These are phyloP conservation scores for Saussurea involucrata DNA, from an alignment of 129 eudicot genomes.

Conservation along the genomic window DNA sequence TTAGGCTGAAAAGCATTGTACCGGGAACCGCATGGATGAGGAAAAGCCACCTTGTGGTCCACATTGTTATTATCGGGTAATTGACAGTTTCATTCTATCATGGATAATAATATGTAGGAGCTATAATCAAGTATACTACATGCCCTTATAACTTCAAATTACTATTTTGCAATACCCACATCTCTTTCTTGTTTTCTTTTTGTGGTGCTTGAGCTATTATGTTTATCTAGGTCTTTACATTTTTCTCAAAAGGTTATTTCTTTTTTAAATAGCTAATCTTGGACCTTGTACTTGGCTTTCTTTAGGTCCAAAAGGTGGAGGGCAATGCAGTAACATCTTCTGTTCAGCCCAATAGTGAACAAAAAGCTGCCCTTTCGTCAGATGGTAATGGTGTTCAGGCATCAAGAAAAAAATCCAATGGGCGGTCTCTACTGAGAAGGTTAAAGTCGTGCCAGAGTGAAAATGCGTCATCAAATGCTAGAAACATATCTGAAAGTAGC, in stretches of 20 bases:
- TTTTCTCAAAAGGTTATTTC: background rate
- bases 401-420: constrained; percentile 42
- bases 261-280: background rate
- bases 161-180: background rate
- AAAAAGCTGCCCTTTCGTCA: constrained; percentile 39
- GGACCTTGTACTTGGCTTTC: constrained; percentile 6
- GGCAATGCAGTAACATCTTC: constrained; percentile 30
- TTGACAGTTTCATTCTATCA: background rate
- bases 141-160: background rate
- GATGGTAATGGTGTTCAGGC: constrained; percentile 38
- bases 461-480: constrained; percentile 67
- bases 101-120: background rate
- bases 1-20: constrained; percentile 77
- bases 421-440: constrained; percentile 43
- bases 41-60: constrained; percentile 75
- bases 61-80: constrained; percentile 80
- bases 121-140: background rate
- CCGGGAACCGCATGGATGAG: constrained; percentile 59
- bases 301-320: constrained; percentile 46
- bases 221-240: background rate
- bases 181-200: background rate
- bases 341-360: constrained; percentile 32
- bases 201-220: background rate
- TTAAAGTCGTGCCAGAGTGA: constrained; percentile 64
- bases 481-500: constrained; percentile 62